These are phyloP conservation scores for Cryphonectria parasitica DNA, from an alignment of 2,329 filamentous ascomycete genomes.

Conservation along the genomic window DNA sequence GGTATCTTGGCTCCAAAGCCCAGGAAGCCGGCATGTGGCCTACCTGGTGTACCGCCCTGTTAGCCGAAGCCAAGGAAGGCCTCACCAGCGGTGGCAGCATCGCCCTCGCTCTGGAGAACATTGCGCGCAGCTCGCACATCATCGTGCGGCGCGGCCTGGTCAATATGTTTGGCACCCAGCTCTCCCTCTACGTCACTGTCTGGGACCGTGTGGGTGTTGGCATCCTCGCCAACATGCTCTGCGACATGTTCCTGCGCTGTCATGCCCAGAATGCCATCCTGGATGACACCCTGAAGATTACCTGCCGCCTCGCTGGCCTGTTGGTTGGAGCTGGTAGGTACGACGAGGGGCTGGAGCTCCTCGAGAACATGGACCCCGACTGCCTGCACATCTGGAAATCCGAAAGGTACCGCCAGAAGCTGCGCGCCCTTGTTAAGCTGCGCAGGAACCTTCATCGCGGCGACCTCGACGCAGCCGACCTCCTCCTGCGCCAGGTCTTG, in stretches of 20 bases:
- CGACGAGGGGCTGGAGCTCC: slow-evolving; percentile 63
- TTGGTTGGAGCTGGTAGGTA: slow-evolving; percentile 71
- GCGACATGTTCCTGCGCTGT: slow-evolving; percentile 76
- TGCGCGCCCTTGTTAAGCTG: slow-evolving; percentile 68
- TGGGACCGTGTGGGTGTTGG: slow-evolving; percentile 75
- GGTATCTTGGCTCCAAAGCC: slow-evolving; percentile 83
- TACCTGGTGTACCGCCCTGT: slow-evolving; percentile 78
- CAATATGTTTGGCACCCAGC: slow-evolving; percentile 72
- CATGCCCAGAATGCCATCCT: slow-evolving; percentile 63
- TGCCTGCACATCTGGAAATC: slow-evolving; percentile 74
- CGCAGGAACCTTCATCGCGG: slow-evolving; percentile 63
- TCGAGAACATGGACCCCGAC: slow-evolving; percentile 51
- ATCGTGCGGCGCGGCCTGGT: slow-evolving; percentile 77
- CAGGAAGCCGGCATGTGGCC: slow-evolving; percentile 86
- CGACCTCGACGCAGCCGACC: slow-evolving; percentile 55
- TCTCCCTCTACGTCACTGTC: slow-evolving; percentile 72
- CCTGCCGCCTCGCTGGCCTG: slow-evolving; percentile 70
- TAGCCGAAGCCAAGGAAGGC: slow-evolving; percentile 83
- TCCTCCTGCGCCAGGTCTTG: slow-evolving; percentile 54
- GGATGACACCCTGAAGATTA: slow-evolving; percentile 79
- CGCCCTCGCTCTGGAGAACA: slow-evolving; percentile 70
- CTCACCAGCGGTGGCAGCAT: slow-evolving; percentile 72
- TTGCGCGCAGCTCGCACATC: slow-evolving; percentile 82
- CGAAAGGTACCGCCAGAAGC: slow-evolving; percentile 73
- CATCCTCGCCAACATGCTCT: slow-evolving; percentile 60